A percentile compares a stretch with the other conserved stretches of the same genome.
Conservation (phyloP, 164 flowering plant genomes). For the Litsea cubeba region DNA sequence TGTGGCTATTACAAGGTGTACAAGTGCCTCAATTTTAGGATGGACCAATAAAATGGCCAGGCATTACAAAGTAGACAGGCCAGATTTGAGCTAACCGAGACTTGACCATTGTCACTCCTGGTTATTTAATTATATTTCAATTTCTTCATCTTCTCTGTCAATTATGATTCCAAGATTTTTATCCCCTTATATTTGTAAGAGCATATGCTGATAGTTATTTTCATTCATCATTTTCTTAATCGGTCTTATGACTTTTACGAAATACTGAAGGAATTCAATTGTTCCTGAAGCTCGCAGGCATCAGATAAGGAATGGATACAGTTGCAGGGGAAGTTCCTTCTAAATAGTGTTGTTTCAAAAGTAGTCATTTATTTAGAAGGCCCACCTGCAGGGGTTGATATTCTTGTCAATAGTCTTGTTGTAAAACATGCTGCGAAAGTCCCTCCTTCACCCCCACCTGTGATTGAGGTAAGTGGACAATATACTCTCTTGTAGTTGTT, state of each 20-base stretch:
- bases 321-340: constrained; percentile 80
- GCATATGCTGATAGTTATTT: neutral
- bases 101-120: neutral
- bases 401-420: constrained; percentile 69
- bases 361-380: constrained; percentile 84
- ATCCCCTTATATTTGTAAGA: neutral
- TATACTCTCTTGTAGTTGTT: neutral
- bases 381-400: constrained; percentile 92
- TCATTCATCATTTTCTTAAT: neutral
- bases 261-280: constrained; percentile 7
- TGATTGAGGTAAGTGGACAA: constrained; percentile 51
- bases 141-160: neutral
- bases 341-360: constrained; percentile 66
- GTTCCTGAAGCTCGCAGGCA: constrained; percentile 61
- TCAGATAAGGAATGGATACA: constrained; percentile 82
- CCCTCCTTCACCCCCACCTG: constrained; percentile 82
- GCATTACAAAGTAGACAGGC: neutral
- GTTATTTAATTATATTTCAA: no score
- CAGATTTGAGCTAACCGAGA: neutral
- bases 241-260: neutral
- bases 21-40: neutral
- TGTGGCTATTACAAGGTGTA: neutral
- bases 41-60: neutral
- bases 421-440: constrained; percentile 68
- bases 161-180: neutral